Evolutionary conservation across 192 early-diverging fungal species (phyloP).

Genomic region (Coemansia sp.): DNA sequence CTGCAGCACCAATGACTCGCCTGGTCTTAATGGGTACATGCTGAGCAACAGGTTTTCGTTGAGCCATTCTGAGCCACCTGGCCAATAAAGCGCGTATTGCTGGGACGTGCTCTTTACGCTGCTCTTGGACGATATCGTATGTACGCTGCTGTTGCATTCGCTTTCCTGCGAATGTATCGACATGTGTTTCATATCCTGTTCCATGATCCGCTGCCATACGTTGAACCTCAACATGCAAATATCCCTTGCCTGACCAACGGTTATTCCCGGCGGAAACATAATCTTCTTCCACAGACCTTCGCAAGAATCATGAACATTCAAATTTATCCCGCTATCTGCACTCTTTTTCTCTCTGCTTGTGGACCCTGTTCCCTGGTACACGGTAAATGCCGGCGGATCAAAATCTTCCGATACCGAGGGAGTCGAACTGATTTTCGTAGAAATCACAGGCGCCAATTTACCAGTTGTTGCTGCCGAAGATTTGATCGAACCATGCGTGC

Average conservation of each 20-base stretch:
- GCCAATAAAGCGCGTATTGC: conserved; percentile 53
- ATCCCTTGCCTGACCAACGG: conserved; percentile 51
- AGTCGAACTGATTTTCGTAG: not conserved
- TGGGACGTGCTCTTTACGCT: conserved; percentile 17
- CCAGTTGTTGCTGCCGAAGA: not conserved
- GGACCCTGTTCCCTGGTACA: not conserved
- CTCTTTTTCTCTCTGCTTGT: not conserved
- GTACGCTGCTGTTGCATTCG: conserved; percentile 10
- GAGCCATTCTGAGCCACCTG: conserved; percentile 42
- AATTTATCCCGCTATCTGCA: conserved; percentile 5
- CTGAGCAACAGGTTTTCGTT: conserved; percentile 22
- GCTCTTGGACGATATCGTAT: conserved; percentile 2
- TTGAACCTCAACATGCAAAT: conserved; percentile 55
- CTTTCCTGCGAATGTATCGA: not conserved
- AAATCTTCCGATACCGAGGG: not conserved
- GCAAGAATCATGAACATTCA: conserved; percentile 42
- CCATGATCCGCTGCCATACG: conserved; percentile 45
- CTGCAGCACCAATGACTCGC: conserved; percentile 49
- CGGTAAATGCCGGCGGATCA: not conserved
- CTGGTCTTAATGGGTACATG: conserved; percentile 19
- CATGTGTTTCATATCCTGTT: conserved; percentile 10
- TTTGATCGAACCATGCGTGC: not conserved
- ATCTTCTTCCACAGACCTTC: conserved; percentile 32
- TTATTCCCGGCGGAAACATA: conserved; percentile 43
- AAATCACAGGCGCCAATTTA: conserved; percentile 1